phyloP scores from a whole-genome alignment of 768 basidiomycete genomes.

The Tulasnella sp. region DNA sequence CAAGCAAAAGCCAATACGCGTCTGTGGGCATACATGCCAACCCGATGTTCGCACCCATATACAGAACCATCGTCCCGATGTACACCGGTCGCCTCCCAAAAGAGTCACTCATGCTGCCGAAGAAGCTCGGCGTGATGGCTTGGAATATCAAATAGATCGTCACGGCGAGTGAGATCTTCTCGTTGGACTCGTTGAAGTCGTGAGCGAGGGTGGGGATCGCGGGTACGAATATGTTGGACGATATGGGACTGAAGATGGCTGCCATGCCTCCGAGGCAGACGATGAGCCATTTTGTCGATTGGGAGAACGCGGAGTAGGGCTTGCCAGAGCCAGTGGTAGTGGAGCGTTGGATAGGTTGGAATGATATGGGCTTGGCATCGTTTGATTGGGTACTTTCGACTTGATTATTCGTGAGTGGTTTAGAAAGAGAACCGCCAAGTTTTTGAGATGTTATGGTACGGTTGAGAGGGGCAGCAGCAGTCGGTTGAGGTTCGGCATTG shows the following conservation, averaged over 20 bases:
- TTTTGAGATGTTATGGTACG: too few species aligned
- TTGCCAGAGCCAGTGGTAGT: too few species aligned
- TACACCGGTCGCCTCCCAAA: slow-evolving; percentile 12
- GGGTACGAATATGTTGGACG: slow-evolving; percentile 26
- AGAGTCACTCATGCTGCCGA: slow-evolving; percentile 21
- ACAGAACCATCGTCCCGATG: slow-evolving; percentile 14
- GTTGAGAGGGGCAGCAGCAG: too few species aligned
- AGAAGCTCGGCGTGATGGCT: slow-evolving; percentile 22
- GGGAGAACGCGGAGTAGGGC: not conserved
- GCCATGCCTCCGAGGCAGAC: not conserved
- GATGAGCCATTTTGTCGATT: not conserved
- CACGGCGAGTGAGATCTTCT: slow-evolving; percentile 26
- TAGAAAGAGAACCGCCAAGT: too few species aligned
- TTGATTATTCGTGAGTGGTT: too few species aligned
- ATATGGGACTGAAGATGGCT: slow-evolving; percentile 21
- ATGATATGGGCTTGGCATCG: too few species aligned
- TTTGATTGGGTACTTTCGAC: too few species aligned
- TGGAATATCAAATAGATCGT: slow-evolving; percentile 25
- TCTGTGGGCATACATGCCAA: not conserved
- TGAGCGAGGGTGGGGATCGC: slow-evolving; percentile 25
- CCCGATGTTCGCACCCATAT: not conserved
- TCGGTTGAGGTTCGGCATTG: too few species aligned
- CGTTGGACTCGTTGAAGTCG: slow-evolving; percentile 22
- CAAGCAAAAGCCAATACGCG: too few species aligned
- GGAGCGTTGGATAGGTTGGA: too few species aligned